Evolutionary conservation across 2,329 filamentous ascomycete genomes (phyloP), one percentile per base, ranked within the genome.

Genomic region (Diplodia sapinea): DNA sequence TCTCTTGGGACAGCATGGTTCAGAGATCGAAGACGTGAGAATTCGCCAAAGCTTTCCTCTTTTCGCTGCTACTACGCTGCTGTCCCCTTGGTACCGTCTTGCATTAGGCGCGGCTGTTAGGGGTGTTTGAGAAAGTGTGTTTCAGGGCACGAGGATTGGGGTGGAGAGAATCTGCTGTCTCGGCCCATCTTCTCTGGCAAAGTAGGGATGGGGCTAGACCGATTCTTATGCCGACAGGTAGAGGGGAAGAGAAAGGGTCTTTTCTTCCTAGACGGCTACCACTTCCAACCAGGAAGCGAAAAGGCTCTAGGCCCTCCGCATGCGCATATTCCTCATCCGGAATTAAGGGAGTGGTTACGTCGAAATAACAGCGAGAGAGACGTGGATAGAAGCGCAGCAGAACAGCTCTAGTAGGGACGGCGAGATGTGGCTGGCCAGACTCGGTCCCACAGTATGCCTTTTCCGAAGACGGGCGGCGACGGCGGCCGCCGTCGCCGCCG

Each of bases 51-150:
- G 43, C 43, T 20, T n/a, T 47, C 15, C 43, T n/a, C 43, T 47
- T 47, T 36, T n/a, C 5, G 29, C 13, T n/a, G 11, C 29, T 33
- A 7, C 17, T n/a, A 36, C 29, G 4, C 8, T 36, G 5, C 29
- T 55, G 8, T 26, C 36, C 38, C 40, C 23, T n/a, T 47, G 50
- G 20, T 29, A 52, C 50, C 50, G 23, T 29, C 50, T 17, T n/a
- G 20, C 23, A 59, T 47, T 59, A 40, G n/a, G 20, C 11, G 40
- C 15, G 20, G 33, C 38, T n/a, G n/a, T 57, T 31, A 31, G 51
- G 54, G 31, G 54, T 20, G 54, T 47, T 47, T 47, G 51, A 31
- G 51, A 55, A 55, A 55, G 51, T 17, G 55, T 59, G 54, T 56
- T 56, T 56, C 54, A 36, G 23, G 54, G 54, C 20, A 56, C 33